Percentiles rank a stretch among this genome's conserved stretches.
Conservation (phyloP, 176 grass and related monocot genomes). For the Otatea glauca region DNA sequence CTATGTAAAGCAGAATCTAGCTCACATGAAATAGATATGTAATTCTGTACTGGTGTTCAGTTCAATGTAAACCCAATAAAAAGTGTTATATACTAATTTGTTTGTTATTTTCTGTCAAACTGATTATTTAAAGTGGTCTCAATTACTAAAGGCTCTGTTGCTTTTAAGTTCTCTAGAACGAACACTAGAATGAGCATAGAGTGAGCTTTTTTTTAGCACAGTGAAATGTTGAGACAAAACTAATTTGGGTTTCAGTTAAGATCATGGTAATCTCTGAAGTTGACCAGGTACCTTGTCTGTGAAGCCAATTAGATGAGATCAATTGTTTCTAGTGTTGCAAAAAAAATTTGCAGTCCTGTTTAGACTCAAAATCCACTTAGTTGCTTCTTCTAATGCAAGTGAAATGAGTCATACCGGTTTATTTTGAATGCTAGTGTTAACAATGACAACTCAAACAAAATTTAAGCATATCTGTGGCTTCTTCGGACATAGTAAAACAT, state of each 20-base stretch:
- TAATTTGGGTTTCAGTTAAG: not conserved
- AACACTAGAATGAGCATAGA: not conserved
- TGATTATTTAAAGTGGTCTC: not conserved
- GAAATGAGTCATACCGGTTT: not conserved
- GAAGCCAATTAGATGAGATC: not conserved
- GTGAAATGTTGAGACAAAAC: not conserved
- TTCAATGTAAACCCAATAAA: too few species aligned
- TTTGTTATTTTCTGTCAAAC: not conserved
- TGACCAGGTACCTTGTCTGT: not conserved
- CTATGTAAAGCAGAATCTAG: too few species aligned
- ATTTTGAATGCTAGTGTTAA: slow-evolving; percentile 10
- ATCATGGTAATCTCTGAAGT: not conserved
- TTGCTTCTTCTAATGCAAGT: not conserved
- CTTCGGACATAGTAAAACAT: not conserved
- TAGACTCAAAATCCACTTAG: not conserved
- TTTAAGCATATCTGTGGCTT: not conserved
- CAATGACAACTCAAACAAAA: not conserved
- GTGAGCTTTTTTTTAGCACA: not conserved
- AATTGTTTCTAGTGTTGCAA: not conserved
- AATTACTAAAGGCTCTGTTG: not conserved
- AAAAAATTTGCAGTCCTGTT: not conserved
- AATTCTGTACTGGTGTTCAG: too few species aligned
- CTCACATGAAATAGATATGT: too few species aligned
- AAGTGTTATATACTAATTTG: too few species aligned
- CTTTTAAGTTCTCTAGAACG: not conserved